A percentile compares a stretch with the other conserved stretches of the same genome.
These are phyloP conservation scores for Hericium erinaceus DNA, from an alignment of 768 basidiomycete genomes.

Conservation along the genomic window DNA sequence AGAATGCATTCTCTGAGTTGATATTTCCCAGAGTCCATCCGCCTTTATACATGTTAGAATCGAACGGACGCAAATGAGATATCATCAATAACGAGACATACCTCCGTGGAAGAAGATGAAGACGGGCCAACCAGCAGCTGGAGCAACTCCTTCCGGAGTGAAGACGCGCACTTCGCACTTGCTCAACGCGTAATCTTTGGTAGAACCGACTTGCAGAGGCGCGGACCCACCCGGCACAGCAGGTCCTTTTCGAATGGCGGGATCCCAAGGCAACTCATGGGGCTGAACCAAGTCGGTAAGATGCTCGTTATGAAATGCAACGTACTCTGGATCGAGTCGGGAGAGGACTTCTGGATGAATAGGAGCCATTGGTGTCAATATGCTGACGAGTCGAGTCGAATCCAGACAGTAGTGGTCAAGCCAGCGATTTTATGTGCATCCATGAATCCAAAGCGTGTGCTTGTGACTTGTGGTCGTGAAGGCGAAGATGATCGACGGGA, in stretches of 20 bases:
- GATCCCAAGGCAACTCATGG: constrained; percentile 56
- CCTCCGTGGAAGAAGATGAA: constrained; percentile 74
- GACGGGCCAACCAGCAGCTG: constrained; percentile 56
- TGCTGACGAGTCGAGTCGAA: background rate
- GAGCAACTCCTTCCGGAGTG: constrained; percentile 45
- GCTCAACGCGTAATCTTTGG: constrained; percentile 42
- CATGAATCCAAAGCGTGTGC: no score
- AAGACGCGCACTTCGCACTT: constrained; percentile 53
- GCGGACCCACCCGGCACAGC: constrained; percentile 48
- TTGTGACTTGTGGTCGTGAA: no score
- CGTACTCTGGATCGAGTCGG: constrained; percentile 58
- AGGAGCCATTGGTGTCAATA: constrained; percentile 27
- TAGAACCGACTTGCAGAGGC: constrained; percentile 46
- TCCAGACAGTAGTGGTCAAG: no score
- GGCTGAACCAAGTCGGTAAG: constrained; percentile 37
- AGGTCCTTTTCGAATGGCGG: constrained; percentile 40
- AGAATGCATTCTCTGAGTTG: constrained; percentile 48
- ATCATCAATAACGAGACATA: constrained; percentile 16
- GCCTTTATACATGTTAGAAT: constrained; percentile 28
- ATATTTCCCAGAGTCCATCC: constrained; percentile 74
- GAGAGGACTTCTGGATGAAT: constrained; percentile 53
- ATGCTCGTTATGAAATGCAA: constrained; percentile 47
- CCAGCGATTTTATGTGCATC: no score
- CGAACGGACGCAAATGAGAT: background rate
- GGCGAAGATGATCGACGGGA: no score